Evolutionary conservation across 1,284 basidiomycete species (phyloP).

Genomic region (Malassezia caprae): DNA sequence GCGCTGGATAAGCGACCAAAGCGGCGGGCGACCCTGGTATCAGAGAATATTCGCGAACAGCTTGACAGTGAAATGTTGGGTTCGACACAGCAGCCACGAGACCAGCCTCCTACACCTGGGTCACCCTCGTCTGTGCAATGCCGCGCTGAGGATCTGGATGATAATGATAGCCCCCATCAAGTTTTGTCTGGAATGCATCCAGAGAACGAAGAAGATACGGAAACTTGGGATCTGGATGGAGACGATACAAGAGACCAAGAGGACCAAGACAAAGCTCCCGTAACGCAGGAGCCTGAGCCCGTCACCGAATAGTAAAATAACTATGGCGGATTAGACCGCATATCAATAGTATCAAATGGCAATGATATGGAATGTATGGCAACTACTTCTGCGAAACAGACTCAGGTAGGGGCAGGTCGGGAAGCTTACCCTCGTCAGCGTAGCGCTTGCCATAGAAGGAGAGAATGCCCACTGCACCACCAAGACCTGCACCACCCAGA

Average conservation of each 20-base stretch:
- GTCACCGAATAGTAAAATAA: not conserved
- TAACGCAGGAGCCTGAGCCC: not conserved
- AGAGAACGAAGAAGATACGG: constrained; percentile 5
- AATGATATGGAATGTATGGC: not conserved
- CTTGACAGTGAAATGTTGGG: constrained; percentile 36
- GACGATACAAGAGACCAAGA: not conserved
- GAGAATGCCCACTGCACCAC: constrained; percentile 29
- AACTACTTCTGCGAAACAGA: not conserved
- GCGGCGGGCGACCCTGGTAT: constrained; percentile 54
- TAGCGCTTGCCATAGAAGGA: constrained; percentile 20
- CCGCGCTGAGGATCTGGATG: constrained; percentile 18
- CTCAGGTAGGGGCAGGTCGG: constrained; percentile 9
- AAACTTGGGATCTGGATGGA: constrained; percentile 14
- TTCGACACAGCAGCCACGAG: constrained; percentile 28
- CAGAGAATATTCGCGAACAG: constrained; percentile 51
- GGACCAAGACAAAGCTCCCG: not conserved
- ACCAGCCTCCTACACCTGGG: constrained; percentile 21
- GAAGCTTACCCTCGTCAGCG: not conserved
- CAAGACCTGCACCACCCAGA: constrained; percentile 38
- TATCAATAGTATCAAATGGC: not conserved
- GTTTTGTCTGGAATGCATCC: not conserved
- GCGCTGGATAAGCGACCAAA: constrained; percentile 37
- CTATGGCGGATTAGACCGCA: not conserved
- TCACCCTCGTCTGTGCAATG: not conserved
- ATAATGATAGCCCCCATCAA: constrained; percentile 13